phyloP scores from a whole-genome alignment of 495 filamentous ascomycete genomes.

The Penicillium herquei region DNA sequence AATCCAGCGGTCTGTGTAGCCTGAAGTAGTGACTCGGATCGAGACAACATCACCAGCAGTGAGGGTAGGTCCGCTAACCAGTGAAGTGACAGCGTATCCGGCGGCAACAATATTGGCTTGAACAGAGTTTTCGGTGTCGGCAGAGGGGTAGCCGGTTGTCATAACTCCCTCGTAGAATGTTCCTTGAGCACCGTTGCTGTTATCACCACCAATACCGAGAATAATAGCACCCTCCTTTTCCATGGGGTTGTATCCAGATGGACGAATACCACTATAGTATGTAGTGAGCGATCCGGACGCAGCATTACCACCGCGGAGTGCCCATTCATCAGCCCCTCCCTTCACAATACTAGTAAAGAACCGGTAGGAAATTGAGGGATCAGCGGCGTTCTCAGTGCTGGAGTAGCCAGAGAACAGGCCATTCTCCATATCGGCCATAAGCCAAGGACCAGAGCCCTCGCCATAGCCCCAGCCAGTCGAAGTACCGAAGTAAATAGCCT shows the following conservation, averaged over 20 bases:
- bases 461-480: slow-evolving; percentile 50
- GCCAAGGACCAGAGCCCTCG: slow-evolving; percentile 54
- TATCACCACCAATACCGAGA: slow-evolving; percentile 58
- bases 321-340: slow-evolving; percentile 50
- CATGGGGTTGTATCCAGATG: slow-evolving; percentile 59
- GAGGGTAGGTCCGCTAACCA: slow-evolving; percentile 48
- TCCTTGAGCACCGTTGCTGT: slow-evolving; percentile 54
- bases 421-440: slow-evolving; percentile 64
- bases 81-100: slow-evolving; percentile 45
- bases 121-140: slow-evolving; percentile 52
- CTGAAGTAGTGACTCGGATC: slow-evolving; percentile 47
- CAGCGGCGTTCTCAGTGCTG: slow-evolving; percentile 37
- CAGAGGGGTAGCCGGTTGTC: slow-evolving; percentile 57
- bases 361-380: slow-evolving; percentile 47
- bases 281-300: slow-evolving; percentile 54
- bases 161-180: slow-evolving; percentile 63
- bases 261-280: slow-evolving; percentile 52
- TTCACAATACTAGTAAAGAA: slow-evolving; percentile 56
- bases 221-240: slow-evolving; percentile 60
- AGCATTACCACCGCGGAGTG: slow-evolving; percentile 53
- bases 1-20: slow-evolving; percentile 50
- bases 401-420: slow-evolving; percentile 52
- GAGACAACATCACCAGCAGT: slow-evolving; percentile 50
- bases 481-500: slow-evolving; percentile 58
- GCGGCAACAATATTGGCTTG: slow-evolving; percentile 59